Base-by-base conservation (phyloP, 202 grass and related monocot genomes). In the Panicum hallii region DNA sequence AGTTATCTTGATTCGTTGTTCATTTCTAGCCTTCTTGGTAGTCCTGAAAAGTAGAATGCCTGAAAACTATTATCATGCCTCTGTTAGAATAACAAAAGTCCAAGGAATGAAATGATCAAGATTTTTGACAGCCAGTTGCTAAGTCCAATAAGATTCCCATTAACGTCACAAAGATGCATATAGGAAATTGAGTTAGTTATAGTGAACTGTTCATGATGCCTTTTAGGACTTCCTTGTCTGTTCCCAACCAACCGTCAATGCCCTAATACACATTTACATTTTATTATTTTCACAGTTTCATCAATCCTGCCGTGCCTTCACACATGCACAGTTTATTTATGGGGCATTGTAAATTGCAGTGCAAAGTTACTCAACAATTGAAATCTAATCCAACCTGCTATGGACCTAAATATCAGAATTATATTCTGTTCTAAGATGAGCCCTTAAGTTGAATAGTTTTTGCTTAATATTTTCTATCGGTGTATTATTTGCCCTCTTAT, bases 361-460 rank as follows among this genome's bases (percentile, higher is more conserved):
- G 11, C 0, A 8, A 69, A 52, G 16, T 62, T 58, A 46, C 15
- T 19, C 3, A 14, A 26, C 44, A 52, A 34, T 60, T 62, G 2
- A 70, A 75, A 23, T 16, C 23, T 81, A 83, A 28, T 54, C 47
- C 55, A 70, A 64, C 19, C 11, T 85, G 4, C 0, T 10, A 40
- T 63, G 44, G 52, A 22, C 26, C 26, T 81, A 76, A 81, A 46
- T 46, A 67, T 19, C 41, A 49, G 5, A 58, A 75, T 46, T 60
- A 17, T 70, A 28, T 80, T 43, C 11, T 46, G 26, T 82, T 78
- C 30, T 78, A 40, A 63, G 72, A 82, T 79, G 16, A 66, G 1
- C 20, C 45, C 54, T 53, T 20, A 55, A 47, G 50, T 22, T 43
- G 46, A 17, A 67, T 73, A 17, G 8, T 62, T 52, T 83, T 6